Base-by-base conservation (phyloP, 495 filamentous ascomycete genomes). In the Aspergillus egyptiacus region DNA sequence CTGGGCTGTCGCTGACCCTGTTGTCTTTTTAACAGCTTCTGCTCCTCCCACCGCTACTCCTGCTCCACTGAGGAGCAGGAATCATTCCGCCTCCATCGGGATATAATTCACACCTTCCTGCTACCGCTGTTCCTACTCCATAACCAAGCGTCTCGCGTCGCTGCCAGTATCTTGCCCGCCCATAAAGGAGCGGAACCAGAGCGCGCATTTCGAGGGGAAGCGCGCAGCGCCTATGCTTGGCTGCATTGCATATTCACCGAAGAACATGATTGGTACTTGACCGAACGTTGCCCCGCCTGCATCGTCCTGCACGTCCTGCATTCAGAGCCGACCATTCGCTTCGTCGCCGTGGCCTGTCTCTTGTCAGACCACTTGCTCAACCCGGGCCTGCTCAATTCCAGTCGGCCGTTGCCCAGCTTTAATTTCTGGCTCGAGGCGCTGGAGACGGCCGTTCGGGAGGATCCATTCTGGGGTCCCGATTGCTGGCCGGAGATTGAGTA, bases 191-290 rank as follows among this genome's bases (percentile, higher is more conserved):
- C 72, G 33, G 78, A 82, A 47, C 66, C 78, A 13, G 79, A 83
- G 53, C 68, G 77, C n/a, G 80, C 77, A 6, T 82, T 79, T 53
- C 64, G 67, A 10, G 78, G 77, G 2, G 72, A 79, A 36, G 79
- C 78, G 10, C 74, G 79, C 22, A 74, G 75, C 45, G 77, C 79
- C 5, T 82, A 76, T 61, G 61, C 79, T 45, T 83, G 78, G 77
- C 65, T 83, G 36, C 73, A 80, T 53, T 81, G 76, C 64, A 78
- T 81, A 42, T 57, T 82, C 7, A 70, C 55, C 20, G 76, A 79
- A 47, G 78, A 80, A 50, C 71, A 74, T 48, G 74, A 81, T 49
- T 83, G 78, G 76, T 79, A 77, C 53, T 59, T 72, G 52, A 76
- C 75, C 0, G 59, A 69, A 37, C 76, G 78, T 13, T 83, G 80